Percentiles rank a stretch among this genome's conserved stretches.
Evolutionary conservation across 2,329 filamentous ascomycete species (phyloP).

Genomic region (Botrytis galanthina): DNA sequence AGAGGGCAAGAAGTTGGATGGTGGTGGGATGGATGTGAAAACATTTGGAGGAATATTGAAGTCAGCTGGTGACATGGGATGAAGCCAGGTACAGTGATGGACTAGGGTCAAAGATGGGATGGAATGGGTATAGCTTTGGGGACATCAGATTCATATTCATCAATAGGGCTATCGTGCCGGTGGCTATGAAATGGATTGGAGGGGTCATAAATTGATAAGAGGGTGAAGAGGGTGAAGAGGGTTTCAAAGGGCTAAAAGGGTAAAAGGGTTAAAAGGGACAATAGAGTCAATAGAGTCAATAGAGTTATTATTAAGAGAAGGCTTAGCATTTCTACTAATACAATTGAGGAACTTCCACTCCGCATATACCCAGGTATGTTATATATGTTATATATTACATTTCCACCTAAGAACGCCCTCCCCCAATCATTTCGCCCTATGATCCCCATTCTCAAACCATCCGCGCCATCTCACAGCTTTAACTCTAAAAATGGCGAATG

Average conservation of each 20-base stretch:
- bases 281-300: not conserved
- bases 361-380: not conserved
- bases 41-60: not conserved
- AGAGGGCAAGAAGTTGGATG: not conserved
- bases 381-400: no score
- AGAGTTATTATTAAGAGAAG: not conserved
- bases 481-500: slow-evolving; percentile 14
- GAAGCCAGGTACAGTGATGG: not conserved
- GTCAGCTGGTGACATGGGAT: slow-evolving; percentile 11
- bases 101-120: not conserved
- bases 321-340: not conserved
- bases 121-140: not conserved
- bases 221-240: no score
- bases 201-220: no score
- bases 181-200: not conserved
- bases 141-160: not conserved
- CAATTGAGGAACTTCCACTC: not conserved
- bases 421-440: not conserved
- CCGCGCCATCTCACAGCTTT: not conserved
- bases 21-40: not conserved
- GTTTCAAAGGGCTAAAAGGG: not conserved
- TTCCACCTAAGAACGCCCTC: not conserved
- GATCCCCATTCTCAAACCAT: not conserved
- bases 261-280: no score
- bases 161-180: not conserved